These are phyloP conservation scores for Neoboletus subvelutipes DNA, from an alignment of 768 basidiomycete genomes.

Conservation along the genomic window DNA sequence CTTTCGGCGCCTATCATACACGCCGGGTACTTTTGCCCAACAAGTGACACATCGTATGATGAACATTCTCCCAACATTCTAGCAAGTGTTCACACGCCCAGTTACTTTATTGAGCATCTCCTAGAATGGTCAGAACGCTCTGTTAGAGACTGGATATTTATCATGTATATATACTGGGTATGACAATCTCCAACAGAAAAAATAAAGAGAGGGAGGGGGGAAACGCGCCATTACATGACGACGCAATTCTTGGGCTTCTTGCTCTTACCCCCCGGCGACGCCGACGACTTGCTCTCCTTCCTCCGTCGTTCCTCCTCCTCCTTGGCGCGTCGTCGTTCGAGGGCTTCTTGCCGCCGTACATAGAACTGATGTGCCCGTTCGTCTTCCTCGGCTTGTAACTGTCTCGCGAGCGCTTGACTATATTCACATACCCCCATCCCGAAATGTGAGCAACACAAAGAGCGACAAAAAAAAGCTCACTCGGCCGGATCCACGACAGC, in stretches of 20 bases:
- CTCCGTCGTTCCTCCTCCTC: constrained; percentile 20
- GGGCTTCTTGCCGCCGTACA: constrained; percentile 32
- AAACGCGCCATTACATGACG: constrained; percentile 24
- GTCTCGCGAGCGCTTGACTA: constrained; percentile 69
- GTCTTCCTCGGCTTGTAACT: constrained; percentile 82
- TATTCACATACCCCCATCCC: background rate
- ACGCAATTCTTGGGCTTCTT: constrained; percentile 51
- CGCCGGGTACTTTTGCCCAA: background rate
- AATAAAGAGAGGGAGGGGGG: background rate
- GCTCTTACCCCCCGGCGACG: constrained; percentile 27
- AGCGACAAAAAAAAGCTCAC: constrained; percentile 41
- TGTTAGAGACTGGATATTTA: background rate
- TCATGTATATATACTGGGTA: background rate
- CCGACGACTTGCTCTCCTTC: constrained; percentile 22
- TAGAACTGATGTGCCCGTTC: constrained; percentile 43
- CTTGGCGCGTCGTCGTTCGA: constrained; percentile 16
- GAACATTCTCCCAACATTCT: background rate
- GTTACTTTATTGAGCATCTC: background rate
- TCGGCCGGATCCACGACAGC: constrained; percentile 52
- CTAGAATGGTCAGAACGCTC: background rate
- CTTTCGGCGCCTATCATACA: background rate
- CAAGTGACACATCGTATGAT: background rate
- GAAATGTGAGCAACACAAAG: background rate
- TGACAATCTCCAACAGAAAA: background rate
- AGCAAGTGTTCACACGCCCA: background rate